phyloP scores from a whole-genome alignment of 768 basidiomycete species.

The Cubamyces lactineus region DNA sequence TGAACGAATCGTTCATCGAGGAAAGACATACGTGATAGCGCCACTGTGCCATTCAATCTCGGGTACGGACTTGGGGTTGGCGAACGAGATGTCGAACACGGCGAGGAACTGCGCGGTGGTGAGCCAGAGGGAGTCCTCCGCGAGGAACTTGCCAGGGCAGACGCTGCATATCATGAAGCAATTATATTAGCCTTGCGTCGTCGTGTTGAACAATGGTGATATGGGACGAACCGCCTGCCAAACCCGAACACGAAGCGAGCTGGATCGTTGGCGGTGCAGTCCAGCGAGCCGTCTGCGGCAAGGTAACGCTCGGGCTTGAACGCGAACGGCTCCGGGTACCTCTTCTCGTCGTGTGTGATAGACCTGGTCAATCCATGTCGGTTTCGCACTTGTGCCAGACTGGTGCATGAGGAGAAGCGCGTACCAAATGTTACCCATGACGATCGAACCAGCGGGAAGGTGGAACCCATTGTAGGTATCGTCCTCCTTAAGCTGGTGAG shows the following conservation, averaged over 20 bases:
- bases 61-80: background rate
- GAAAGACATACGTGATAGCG: conserved; percentile 11
- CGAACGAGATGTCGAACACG: conserved; percentile 25
- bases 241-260: conserved; percentile 18
- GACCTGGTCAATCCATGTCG: background rate
- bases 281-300: conserved; percentile 8
- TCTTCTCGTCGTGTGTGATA: conserved; percentile 15
- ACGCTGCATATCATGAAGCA: conserved; percentile 7
- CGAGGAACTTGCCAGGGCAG: conserved; percentile 31
- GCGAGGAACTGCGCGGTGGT: conserved; percentile 27
- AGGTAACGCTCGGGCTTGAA: conserved; percentile 20
- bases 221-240: conserved; percentile 13
- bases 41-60: conserved; percentile 21
- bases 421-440: conserved; percentile 31
- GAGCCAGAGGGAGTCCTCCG: conserved; percentile 30
- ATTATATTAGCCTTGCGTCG: too few species aligned
- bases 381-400: too few species aligned
- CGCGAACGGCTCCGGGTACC: conserved; percentile 19
- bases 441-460: conserved; percentile 27
- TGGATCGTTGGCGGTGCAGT: conserved; percentile 19
- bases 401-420: background rate
- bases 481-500: conserved; percentile 27
- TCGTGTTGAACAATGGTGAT: background rate
- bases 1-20: too few species aligned
- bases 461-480: conserved; percentile 29